Base-by-base conservation (phyloP, 2,329 filamentous ascomycete species). In the Botrytis elliptica region DNA sequence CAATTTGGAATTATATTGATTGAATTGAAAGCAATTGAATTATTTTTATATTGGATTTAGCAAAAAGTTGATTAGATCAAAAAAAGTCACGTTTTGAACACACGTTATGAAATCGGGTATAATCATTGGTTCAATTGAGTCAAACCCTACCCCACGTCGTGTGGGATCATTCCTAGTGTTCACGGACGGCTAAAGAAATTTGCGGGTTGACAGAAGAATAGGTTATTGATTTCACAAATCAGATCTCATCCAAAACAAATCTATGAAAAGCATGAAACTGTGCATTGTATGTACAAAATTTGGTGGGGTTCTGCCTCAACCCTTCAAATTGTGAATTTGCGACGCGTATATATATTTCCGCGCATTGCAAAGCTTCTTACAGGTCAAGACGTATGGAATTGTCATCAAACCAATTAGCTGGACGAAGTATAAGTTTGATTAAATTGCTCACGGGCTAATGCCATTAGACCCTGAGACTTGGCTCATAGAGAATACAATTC, bases 111-210 rank as follows among this genome's bases (percentile, higher is more conserved):
- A n/a, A n/a, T n/a, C n/a, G n/a, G n/a, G n/a, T n/a, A n/a, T n/a
- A 42, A 69, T 69, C 49, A 69, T 57, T 57, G 49, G 66, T 33
- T 59, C 66, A 69, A 64, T 42, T 59, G 68, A 64, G 68, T 46
- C n/a, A 36, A 71, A 29, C 59, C 38, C 40, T 57, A 42, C 25
- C 66, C 49, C 66, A 33, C 49, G 49, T 40, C 49, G n/a, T 68
- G 25, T n/a, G 7, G 38, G 49, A 36, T 42, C 33, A 6, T 67
- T 38, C 29, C 16, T 36, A n/a, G 36, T 63, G 33, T 38, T 55
- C 36, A 20, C 9, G 6, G 25, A 40, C 71, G 71, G 71, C 38
- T 72, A 72, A 72, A 72, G 71, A 68, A 72, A 64, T 52, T 46
- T 46, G 71, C 42, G 59, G 55, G 46, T 25, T 64, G 36, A 55